These are phyloP conservation scores for Hypoxylon sp. DNA, from an alignment of 2,329 filamentous ascomycete genomes.

Conservation along the genomic window DNA sequence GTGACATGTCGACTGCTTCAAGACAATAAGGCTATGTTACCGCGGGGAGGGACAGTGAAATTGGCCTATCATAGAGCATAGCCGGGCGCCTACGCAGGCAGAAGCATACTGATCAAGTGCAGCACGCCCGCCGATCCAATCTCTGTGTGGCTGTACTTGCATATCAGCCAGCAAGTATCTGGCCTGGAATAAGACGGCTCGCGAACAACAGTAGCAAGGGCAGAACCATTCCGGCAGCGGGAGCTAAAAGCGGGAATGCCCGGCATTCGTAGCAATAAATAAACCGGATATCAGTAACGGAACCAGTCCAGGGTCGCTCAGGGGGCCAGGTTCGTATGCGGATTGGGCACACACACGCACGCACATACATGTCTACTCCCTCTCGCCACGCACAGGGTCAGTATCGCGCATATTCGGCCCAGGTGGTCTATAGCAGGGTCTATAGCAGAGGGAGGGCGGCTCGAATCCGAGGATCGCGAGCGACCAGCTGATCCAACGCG, in stretches of 20 bases:
- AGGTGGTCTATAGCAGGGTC: too few species aligned
- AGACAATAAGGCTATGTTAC: slow-evolving; percentile 6
- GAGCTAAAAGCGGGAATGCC: slow-evolving; percentile 39
- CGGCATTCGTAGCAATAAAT: slow-evolving; percentile 31
- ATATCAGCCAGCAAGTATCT: too few species aligned
- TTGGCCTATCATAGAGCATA: slow-evolving; percentile 6
- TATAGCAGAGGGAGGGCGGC: slow-evolving; percentile 1
- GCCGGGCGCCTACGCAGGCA: too few species aligned
- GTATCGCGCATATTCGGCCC: slow-evolving; percentile 17
- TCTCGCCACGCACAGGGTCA: too few species aligned
- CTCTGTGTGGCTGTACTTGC: neutral
- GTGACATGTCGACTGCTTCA: slow-evolving; percentile 9
- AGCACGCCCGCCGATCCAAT: slow-evolving; percentile 3
- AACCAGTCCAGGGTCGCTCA: neutral
- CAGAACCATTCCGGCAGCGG: slow-evolving; percentile 20
- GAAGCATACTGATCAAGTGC: neutral
- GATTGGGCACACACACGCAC: slow-evolving; percentile 5
- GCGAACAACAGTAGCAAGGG: too few species aligned
- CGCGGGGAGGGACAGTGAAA: slow-evolving; percentile 11
- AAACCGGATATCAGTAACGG: slow-evolving; percentile 25
- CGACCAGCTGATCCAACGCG: slow-evolving; percentile 13
- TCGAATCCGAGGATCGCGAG: slow-evolving; percentile 8
- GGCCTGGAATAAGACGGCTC: slow-evolving; percentile 5
- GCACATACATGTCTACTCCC: too few species aligned
- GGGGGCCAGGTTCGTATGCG: slow-evolving; percentile 8